phyloP scores from a whole-genome alignment of 2,329 filamentous ascomycete species.

The Rachicladosporium sp. region DNA sequence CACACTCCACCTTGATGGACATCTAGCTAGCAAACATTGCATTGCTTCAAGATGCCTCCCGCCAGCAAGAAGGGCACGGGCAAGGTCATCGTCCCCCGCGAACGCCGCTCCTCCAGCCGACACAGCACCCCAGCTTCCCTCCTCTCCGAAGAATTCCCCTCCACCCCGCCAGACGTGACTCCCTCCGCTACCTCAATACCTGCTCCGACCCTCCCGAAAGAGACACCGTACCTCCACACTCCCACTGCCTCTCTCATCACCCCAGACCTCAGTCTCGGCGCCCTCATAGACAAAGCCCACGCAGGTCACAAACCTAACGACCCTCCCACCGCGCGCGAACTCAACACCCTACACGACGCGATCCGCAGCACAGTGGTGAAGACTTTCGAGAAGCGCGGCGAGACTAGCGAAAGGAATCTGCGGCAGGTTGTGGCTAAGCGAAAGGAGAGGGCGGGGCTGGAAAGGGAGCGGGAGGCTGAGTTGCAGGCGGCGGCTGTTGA shows the following conservation, averaged over 20 bases:
- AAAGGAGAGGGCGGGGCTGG: constrained; percentile 47
- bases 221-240: constrained; percentile 53
- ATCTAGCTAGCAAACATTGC: too few species aligned
- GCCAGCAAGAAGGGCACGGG: constrained; percentile 21
- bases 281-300: constrained; percentile 54
- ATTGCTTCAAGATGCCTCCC: constrained; percentile 8
- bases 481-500: constrained; percentile 37
- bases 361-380: constrained; percentile 45
- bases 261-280: constrained; percentile 52
- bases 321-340: constrained; percentile 45
- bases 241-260: constrained; percentile 33
- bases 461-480: constrained; percentile 38
- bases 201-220: constrained; percentile 36
- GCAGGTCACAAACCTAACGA: constrained; percentile 29
- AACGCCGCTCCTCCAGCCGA: constrained; percentile 57
- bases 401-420: constrained; percentile 62
- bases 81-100: constrained; percentile 29
- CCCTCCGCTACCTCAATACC: constrained; percentile 44
- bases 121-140: constrained; percentile 61
- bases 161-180: constrained; percentile 44
- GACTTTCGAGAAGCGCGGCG: constrained; percentile 40
- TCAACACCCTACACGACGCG: constrained; percentile 52
- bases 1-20: too few species aligned
- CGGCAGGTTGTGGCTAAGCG: constrained; percentile 53
- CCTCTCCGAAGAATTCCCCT: constrained; percentile 29